A percentile compares a stretch with the other conserved stretches of the same genome.
phyloP scores from a whole-genome alignment of 2,329 filamentous ascomycete genomes.

The Didymella exigua region DNA sequence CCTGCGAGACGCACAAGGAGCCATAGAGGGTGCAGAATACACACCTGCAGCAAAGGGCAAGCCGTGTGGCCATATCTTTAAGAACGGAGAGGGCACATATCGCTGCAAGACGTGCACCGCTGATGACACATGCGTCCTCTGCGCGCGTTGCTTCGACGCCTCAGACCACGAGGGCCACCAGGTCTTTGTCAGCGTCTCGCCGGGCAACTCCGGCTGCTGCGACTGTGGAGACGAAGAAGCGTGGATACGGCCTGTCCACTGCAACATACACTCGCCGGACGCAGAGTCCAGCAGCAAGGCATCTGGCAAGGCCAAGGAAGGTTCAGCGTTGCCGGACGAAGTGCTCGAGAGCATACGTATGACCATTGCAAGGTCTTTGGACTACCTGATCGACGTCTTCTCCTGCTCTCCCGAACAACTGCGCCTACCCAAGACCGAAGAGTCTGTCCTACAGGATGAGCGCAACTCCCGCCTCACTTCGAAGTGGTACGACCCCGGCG shows the following conservation, averaged over 20 bases:
- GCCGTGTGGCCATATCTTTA: conserved; percentile 97
- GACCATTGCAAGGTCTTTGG: conserved; percentile 83
- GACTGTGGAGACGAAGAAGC: conserved; percentile 97
- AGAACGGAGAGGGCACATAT: conserved; percentile 90
- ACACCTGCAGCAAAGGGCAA: conserved; percentile 89
- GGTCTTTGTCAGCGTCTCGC: conserved; percentile 84
- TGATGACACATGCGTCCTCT: conserved; percentile 95
- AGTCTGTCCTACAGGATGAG: conserved; percentile 83
- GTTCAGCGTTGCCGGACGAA: conserved; percentile 69
- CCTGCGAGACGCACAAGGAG: conserved; percentile 84
- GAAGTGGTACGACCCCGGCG: conserved; percentile 70
- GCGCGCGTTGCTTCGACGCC: conserved; percentile 90
- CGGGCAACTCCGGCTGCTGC: conserved; percentile 93
- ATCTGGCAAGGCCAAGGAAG: conserved; percentile 64
- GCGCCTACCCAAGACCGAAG: conserved; percentile 79
- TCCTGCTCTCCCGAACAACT: conserved; percentile 97
- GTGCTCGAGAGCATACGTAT: conserved; percentile 78
- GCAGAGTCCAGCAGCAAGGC: conserved; percentile 42
- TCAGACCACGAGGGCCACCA: conserved; percentile 94
- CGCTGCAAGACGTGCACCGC: conserved; percentile 91
- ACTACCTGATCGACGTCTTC: conserved; percentile 97
- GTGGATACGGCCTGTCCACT: conserved; percentile 85
- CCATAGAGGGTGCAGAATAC: conserved; percentile 93
- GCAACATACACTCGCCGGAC: conserved; percentile 83
- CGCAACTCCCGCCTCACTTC: conserved; percentile 75